A percentile compares a stretch with the other conserved stretches of the same genome.
Evolutionary conservation across 257 asterid genomes (phyloP).

Genomic region (Solanum bulbocastanum): DNA sequence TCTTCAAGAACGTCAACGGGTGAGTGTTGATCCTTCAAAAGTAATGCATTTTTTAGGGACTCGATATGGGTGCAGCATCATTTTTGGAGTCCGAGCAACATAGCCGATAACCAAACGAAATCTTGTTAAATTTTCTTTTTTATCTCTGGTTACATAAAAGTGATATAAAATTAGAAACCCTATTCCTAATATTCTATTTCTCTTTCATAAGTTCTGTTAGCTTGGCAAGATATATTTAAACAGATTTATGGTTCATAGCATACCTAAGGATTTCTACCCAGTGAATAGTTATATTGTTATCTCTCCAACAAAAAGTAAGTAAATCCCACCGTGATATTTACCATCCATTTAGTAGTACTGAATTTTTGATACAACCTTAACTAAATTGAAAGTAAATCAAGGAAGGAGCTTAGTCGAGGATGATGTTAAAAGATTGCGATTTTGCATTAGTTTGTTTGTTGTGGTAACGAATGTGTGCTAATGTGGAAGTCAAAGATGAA

Average conservation of each 20-base stretch:
- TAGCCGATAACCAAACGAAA: neutral
- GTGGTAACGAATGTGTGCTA: neutral
- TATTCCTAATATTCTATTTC: neutral
- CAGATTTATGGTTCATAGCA: neutral
- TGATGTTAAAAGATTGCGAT: neutral
- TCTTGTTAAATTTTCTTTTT: neutral
- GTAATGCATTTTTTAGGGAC: too few relatives aligned
- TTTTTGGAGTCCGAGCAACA: too few relatives aligned
- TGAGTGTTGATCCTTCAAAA: too few relatives aligned
- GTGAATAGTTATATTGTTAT: neutral
- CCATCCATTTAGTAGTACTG: neutral
- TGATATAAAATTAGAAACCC: neutral
- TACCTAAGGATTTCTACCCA: neutral
- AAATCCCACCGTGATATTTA: neutral
- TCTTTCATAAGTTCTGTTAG: neutral
- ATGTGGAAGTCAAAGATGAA: neutral
- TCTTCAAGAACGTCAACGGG: too few relatives aligned
- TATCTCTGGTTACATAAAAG: neutral
- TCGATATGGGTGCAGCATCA: too few relatives aligned
- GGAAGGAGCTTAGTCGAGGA: neutral
- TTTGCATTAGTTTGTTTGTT: neutral
- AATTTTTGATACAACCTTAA: neutral
- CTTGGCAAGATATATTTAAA: neutral
- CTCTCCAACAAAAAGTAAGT: neutral
- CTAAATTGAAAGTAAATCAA: neutral